Evolutionary conservation across 2,329 filamentous ascomycete genomes (phyloP).

Genomic region (Penicillium sp.): DNA sequence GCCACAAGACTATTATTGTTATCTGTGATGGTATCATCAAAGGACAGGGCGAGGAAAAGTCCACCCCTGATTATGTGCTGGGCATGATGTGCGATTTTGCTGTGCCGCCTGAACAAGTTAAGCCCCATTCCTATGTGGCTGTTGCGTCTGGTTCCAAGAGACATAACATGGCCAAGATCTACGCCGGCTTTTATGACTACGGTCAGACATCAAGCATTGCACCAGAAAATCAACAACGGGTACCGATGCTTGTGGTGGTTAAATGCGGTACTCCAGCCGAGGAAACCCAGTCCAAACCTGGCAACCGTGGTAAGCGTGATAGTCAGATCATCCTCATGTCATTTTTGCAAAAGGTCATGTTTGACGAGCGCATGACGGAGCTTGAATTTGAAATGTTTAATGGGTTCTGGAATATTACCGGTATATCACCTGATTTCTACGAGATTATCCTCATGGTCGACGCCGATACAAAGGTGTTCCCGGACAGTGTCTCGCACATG

Average conservation of each 20-base stretch:
- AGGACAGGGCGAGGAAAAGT: slow-evolving; percentile 79
- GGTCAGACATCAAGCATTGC: slow-evolving; percentile 76
- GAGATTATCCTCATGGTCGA: slow-evolving; percentile 99
- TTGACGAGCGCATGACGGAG: slow-evolving; percentile 99
- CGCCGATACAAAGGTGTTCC: slow-evolving; percentile 98
- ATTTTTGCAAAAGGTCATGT: slow-evolving; percentile 99
- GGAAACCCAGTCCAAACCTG: slow-evolving; percentile 74
- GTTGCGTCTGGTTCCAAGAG: slow-evolving; percentile 93
- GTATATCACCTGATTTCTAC: slow-evolving; percentile 97
- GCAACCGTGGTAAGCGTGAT: slow-evolving; percentile 97
- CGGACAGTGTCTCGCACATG: slow-evolving; percentile 98
- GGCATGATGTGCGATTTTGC: slow-evolving; percentile 94
- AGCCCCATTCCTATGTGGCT: slow-evolving; percentile 91
- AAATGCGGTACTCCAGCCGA: slow-evolving; percentile 95
- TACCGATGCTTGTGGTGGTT: slow-evolving; percentile 95
- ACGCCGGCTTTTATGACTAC: slow-evolving; percentile 97
- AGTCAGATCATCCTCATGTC: slow-evolving; percentile 99
- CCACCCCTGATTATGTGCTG: slow-evolving; percentile 85
- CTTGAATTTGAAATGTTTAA: slow-evolving; percentile 99
- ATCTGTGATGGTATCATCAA: slow-evolving; percentile 98
- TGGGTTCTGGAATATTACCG: slow-evolving; percentile 96
- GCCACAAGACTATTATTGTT: slow-evolving; percentile 93
- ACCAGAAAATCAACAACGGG: slow-evolving; percentile 83
- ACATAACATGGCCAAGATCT: slow-evolving; percentile 99
- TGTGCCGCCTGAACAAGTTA: slow-evolving; percentile 73